Percentiles rank a stretch among this genome's conserved stretches.
Conservation (phyloP, 2,329 filamentous ascomycete genomes). For the Pestalotiopsis fici region DNA sequence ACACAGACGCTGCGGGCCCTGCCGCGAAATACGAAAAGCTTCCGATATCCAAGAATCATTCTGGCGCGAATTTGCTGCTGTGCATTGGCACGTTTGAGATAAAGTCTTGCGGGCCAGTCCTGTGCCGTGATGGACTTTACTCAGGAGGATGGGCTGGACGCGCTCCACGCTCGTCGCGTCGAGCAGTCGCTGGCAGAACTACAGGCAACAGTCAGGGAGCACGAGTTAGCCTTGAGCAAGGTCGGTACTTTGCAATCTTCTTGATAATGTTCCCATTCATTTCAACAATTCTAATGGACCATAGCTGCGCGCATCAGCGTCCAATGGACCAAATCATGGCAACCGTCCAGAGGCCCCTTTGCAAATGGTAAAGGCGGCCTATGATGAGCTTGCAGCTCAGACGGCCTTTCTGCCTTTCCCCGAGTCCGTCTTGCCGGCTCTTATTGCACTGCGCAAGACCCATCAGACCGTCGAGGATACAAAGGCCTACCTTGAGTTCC, state of each 20-base stretch:
- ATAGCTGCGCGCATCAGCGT: slow-evolving; percentile 11
- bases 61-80: not conserved
- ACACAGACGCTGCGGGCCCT: not conserved
- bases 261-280: not conserved
- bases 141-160: slow-evolving; percentile 31
- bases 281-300: not conserved
- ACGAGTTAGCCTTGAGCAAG: slow-evolving; percentile 50
- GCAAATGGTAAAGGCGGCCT: slow-evolving; percentile 62
- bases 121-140: slow-evolving; percentile 23
- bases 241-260: slow-evolving; percentile 28
- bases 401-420: slow-evolving; percentile 67
- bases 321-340: slow-evolving; percentile 12
- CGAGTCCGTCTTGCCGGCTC: slow-evolving; percentile 68
- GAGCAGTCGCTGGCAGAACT: slow-evolving; percentile 70
- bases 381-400: slow-evolving; percentile 61
- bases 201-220: slow-evolving; percentile 56
- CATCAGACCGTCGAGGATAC: slow-evolving; percentile 66
- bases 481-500: slow-evolving; percentile 55
- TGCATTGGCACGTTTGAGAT: not conserved
- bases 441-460: slow-evolving; percentile 71
- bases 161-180: slow-evolving; percentile 53
- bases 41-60: not conserved
- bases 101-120: not conserved
- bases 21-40: not conserved
- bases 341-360: slow-evolving; percentile 34